A percentile compares a stretch with the other conserved stretches of the same genome.
These are phyloP conservation scores for Colletotrichum higginsianum DNA, from an alignment of 2,329 filamentous ascomycete genomes.

Conservation along the genomic window DNA sequence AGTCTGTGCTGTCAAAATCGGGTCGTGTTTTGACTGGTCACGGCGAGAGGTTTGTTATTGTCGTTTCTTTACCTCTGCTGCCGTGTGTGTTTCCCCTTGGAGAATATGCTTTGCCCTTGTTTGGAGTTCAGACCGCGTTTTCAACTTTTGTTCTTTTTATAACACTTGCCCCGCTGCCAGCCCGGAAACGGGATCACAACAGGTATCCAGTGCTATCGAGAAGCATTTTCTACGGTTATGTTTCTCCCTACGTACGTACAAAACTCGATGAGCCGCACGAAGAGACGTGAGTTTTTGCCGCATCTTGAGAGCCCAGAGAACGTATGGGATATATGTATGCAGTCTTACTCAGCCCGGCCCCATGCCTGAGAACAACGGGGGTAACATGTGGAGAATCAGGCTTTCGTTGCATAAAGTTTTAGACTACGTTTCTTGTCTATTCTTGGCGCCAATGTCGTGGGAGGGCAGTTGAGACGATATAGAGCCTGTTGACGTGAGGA, in stretches of 20 bases:
- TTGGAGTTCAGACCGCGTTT: constrained; percentile 1
- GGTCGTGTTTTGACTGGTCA: neutral
- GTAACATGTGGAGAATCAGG: neutral
- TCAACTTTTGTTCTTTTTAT: constrained; percentile 4
- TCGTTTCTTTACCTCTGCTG: neutral
- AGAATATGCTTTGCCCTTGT: neutral
- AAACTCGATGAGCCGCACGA: neutral
- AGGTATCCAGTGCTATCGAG: neutral
- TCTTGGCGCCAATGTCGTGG: constrained; percentile 13
- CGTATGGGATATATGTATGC: neutral
- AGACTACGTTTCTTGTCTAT: neutral
- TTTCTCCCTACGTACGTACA: neutral
- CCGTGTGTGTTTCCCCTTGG: neutral
- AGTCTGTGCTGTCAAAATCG: constrained; percentile 7
- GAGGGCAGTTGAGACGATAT: constrained; percentile 2
- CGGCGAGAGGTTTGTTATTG: neutral
- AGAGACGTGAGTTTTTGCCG: neutral
- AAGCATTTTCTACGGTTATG: neutral
- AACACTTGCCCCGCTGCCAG: neutral
- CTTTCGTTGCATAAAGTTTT: neutral
- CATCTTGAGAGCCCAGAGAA: neutral
- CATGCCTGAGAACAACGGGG: neutral
- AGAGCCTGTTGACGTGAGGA: neutral
- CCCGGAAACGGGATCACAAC: neutral
- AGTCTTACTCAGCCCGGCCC: neutral